Base-by-base conservation (phyloP, 139 green algal genomes). In the Astrephomene gubernaculifera region DNA sequence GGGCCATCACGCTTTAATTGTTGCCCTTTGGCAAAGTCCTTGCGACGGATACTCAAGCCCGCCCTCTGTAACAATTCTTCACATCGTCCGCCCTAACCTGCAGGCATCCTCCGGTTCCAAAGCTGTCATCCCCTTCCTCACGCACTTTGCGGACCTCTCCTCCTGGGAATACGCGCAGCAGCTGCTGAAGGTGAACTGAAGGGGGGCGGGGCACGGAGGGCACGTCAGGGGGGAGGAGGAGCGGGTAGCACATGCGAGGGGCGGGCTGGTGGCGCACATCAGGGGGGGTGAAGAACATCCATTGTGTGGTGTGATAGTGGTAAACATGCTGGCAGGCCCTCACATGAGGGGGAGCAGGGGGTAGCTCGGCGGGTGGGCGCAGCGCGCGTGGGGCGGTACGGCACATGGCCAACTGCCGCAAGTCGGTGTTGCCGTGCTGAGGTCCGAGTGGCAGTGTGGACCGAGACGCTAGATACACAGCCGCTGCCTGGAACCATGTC, bases 111-210 rank as follows among this genome's bases (percentile, higher is more conserved):
- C 72, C 17, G 67, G 36, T 9, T 86, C 35, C 35, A 89, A 87
- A 49, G 87, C 86, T 0, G 87, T 94, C 0, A 67, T 96, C 2
- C 63, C 85, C 12, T 96, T 94, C 86, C 83, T 97, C 25, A 96
- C 94, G 0, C 95, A 97, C 72, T 96, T 95, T 83, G 95, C 88
- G 14, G 95, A 96, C 86, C 87, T 96, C 24, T 90, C 75, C 69
- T 90, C 67, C 41, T 96, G 91, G 89, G 94, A 97, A 74, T 89
- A 92, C 24, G 95, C 89, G 0, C 92, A 95, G 86, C 93, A 92
- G 83, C 88, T 97, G 2, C 61, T 89, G 25, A 76, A 92, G 29
- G 79, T 78, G 33, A 0, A 53, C 2, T 6, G 27, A 2, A 2
- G 44, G 64, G 86, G 38, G 63, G 90, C 5, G 63, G 76, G 6